Evolutionary conservation across 768 basidiomycete species (phyloP).

Genomic region (Lactarius quietus): DNA sequence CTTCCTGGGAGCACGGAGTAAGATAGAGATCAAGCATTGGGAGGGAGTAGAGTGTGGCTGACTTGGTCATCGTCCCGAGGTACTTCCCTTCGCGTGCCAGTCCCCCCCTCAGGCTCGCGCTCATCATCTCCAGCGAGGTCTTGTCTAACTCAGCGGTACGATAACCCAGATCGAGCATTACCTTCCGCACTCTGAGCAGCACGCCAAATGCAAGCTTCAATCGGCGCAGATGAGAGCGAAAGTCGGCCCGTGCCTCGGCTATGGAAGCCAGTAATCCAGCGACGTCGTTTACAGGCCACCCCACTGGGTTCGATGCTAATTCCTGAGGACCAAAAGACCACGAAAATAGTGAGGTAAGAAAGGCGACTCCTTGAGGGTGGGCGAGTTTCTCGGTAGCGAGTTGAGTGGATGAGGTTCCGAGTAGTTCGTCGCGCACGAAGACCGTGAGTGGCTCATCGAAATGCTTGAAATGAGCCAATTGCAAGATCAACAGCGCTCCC

Average conservation of each 20-base stretch:
- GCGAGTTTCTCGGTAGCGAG: conserved; percentile 19
- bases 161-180: conserved; percentile 44
- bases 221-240: conserved; percentile 33
- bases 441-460: conserved; percentile 58
- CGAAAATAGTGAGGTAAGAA: conserved; percentile 33
- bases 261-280: conserved; percentile 36
- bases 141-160: conserved; percentile 29
- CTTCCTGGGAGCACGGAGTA: conserved; percentile 36
- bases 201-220: conserved; percentile 50
- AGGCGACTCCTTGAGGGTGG: conserved; percentile 30
- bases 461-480: conserved; percentile 69
- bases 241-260: conserved; percentile 37
- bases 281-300: conserved; percentile 32
- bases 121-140: conserved; percentile 40
- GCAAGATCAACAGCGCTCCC: conserved; percentile 52
- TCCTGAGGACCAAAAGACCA: conserved; percentile 25
- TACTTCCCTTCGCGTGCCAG: conserved; percentile 42
- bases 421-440: conserved; percentile 35
- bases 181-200: conserved; percentile 41
- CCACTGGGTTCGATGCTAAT: conserved; percentile 5
- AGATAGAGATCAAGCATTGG: neutral
- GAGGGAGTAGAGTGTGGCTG: conserved; percentile 23
- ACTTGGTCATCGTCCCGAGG: conserved; percentile 50
- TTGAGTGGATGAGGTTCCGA: conserved; percentile 8
- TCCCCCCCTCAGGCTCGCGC: conserved; percentile 43